These are phyloP conservation scores for Phytopythium helicoides DNA, from an alignment of 352 stramenopile species.

Conservation along the genomic window DNA sequence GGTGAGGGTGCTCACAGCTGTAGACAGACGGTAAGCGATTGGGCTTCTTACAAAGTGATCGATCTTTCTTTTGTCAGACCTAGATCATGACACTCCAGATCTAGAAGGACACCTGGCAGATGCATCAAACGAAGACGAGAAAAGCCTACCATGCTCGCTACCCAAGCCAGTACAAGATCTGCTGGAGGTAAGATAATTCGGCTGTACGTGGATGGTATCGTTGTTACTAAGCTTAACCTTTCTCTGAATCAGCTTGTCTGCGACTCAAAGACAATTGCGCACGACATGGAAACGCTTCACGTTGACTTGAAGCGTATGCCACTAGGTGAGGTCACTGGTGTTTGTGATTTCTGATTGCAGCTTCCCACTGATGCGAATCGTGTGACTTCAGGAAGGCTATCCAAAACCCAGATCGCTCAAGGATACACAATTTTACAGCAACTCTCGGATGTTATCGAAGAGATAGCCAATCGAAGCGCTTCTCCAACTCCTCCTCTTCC, in stretches of 20 bases:
- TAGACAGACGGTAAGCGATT: too few relatives aligned
- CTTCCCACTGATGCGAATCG: not conserved
- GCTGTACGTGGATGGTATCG: not conserved
- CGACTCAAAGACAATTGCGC: conserved; percentile 34
- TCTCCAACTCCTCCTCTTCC: conserved; percentile 10
- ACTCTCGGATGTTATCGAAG: conserved; percentile 37
- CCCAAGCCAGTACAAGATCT: conserved; percentile 32
- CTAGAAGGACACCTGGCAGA: too few relatives aligned
- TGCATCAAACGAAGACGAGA: too few relatives aligned
- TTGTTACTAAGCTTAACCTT: too few relatives aligned
- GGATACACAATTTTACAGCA: conserved; percentile 54
- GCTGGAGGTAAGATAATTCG: conserved; percentile 20
- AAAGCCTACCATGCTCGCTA: conserved; percentile 23
- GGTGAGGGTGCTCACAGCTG: too few relatives aligned
- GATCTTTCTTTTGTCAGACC: too few relatives aligned
- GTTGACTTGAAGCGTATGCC: conserved; percentile 50
- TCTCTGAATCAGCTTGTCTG: conserved; percentile 48
- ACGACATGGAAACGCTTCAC: conserved; percentile 42
- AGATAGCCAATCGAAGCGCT: conserved; percentile 29
- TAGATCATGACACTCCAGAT: too few relatives aligned
- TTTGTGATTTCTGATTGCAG: not conserved
- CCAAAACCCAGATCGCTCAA: conserved; percentile 59
- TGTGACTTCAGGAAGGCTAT: conserved; percentile 28
- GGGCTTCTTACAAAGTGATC: too few relatives aligned
- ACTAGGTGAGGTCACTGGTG: conserved; percentile 23